Base-by-base conservation (phyloP, 2,329 filamentous ascomycete species). In the Aureobasidium leucospermi region DNA sequence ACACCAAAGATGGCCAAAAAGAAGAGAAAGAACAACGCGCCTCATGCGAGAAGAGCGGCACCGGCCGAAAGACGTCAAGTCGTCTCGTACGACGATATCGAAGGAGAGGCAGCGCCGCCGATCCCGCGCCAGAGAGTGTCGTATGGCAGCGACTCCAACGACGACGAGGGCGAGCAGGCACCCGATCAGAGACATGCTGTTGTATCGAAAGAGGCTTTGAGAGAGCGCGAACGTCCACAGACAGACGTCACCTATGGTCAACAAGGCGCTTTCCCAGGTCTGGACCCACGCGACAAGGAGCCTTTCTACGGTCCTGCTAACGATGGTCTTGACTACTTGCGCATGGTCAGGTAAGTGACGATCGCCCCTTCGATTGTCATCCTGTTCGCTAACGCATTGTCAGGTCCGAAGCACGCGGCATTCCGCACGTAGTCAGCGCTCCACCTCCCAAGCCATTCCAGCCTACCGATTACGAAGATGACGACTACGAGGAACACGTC, bases 321-420 rank as follows among this genome's bases (percentile, higher is more conserved):
- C 34, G 85, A 88, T 71, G 86, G 86, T 1, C 74, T 90, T 67
- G 84, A 83, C 55, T 91, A 91, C 74, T 72, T 91, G 62, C 80
- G 79, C 65, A 84, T 86, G 71, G 87, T 90, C 59, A 81, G 87
- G 87, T 89, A 77, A 80, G 81, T 69, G 58, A 38, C 28, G 60
- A 59, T 23, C 11, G 19, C n/a, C 9, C 57, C 56, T 9, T 31
- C 31, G 10, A 7, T 38, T 60, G 66, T 67, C 67, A 71, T 23
- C 1, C 23, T 23, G 73, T 70, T 73, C 31, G 62, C 63, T 63
- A 62, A 55, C 55, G 52, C 49, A 61, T 36, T 61, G 45, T 58
- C 73, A 94, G 89, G 75, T 81, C 83, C 65, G 85, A 95, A 81
- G 89, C 89, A n/a, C 83, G 78, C 62, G 75, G 78, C 9, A 86